Percentiles rank a stretch among this genome's conserved stretches.
Conservation (phyloP, 2,329 filamentous ascomycete genomes). For the Claviceps maximensis region DNA sequence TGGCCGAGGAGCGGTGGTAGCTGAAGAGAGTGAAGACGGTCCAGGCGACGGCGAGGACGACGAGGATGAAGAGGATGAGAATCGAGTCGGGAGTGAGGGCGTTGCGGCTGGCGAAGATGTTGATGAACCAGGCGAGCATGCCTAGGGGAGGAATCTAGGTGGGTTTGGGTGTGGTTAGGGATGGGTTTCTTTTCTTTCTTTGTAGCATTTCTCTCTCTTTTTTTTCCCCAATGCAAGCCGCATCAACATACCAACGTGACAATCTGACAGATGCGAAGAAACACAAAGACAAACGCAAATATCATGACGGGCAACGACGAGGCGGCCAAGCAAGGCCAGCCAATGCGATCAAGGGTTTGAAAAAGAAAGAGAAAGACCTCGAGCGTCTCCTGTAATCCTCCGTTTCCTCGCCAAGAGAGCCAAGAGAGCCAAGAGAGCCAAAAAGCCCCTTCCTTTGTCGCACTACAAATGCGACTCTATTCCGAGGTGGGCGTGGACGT, state of each 20-base stretch:
- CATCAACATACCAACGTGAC: conserved; percentile 40
- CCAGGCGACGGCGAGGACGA: conserved; percentile 50
- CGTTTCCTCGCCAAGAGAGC: no score
- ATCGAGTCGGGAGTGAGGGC: conserved; percentile 47
- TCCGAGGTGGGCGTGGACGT: neutral
- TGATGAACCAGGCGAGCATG: conserved; percentile 54
- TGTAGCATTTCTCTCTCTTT: neutral
- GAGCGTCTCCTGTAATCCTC: no score
- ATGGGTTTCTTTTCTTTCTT: neutral
- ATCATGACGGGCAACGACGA: conserved; percentile 34
- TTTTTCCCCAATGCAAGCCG: neutral
- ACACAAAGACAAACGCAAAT: conserved; percentile 50
- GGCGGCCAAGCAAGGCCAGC: neutral
- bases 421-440: no score
- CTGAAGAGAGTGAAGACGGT: conserved; percentile 50
- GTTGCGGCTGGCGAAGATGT: conserved; percentile 44
- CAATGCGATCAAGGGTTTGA: neutral
- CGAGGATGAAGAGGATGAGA: conserved; percentile 55
- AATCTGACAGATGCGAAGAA: conserved; percentile 49
- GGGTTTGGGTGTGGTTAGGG: neutral
- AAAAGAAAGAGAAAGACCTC: neutral
- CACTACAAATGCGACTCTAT: no score
- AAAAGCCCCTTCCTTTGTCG: neutral
- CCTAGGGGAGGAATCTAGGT: conserved; percentile 48
- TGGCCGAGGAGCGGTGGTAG: conserved; percentile 48